Base-by-base conservation (phyloP, 768 basidiomycete species). In the Podaxis sp. region DNA sequence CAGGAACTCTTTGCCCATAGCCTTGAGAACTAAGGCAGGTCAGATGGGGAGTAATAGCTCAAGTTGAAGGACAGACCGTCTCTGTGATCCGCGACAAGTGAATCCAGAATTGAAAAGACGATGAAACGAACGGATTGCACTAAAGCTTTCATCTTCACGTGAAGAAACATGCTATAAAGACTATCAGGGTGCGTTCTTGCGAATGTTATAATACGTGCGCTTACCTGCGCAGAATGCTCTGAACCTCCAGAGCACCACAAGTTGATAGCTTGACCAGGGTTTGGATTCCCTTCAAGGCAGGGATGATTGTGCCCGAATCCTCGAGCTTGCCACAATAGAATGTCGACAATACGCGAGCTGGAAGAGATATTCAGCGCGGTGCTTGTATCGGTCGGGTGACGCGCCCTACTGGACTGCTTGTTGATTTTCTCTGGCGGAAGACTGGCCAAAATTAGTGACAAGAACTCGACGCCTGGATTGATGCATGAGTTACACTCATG, bases 281-380 rank as follows among this genome's bases (percentile, higher is more conserved):
- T 8, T 82, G 79, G 5, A 99, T 79, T 0, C 95, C 96, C 59
- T 83, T 82, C 42, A 97, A 79, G 0, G 94, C 87, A 1, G 93
- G 91, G 3, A 93, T 86, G 40, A 96, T 83, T 7, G 92, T 92
- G 67, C 93, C 89, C 3, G 84, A 83, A 70, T 97, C 95, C 63
- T 92, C 91, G 57, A 97, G 77, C 75, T 96, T 97, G 59, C 86
- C 87, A 68, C 86, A 85, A 71, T 89, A 95, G 79, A 99, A 99
- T 1, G 82, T 76, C 0, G 87, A 84, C 61, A 99, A 80, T 12
- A 95, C 93, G 65, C 86, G 87, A 64, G 90, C 97, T 98, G 24
- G 42, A 51, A 57, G 56, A 38, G 48, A 51, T 59, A 51, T 24
- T 51, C 12, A 51, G 22, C 22, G 3, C 7, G 19, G 19, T 51